phyloP scores from a whole-genome alignment of 257 asterid species.

The Solanum sejunctum region DNA sequence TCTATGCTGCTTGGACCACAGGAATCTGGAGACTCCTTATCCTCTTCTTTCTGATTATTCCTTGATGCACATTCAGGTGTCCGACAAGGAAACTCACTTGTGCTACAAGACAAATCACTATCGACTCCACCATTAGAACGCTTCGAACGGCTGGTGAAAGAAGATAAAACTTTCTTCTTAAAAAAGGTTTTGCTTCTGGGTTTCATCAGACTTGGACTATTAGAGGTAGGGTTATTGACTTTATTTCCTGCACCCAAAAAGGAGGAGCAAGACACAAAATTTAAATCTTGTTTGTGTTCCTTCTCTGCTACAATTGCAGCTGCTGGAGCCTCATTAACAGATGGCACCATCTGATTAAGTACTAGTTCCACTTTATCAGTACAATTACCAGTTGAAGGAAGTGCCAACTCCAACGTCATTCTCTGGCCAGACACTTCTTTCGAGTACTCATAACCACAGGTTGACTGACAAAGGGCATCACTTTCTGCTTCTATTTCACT shows the following conservation, averaged over 20 bases:
- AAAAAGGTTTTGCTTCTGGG: constrained; percentile 30
- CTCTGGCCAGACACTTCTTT: constrained; percentile 10
- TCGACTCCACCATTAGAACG: not conserved
- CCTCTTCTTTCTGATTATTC: constrained; percentile 13
- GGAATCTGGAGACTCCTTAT: constrained; percentile 20
- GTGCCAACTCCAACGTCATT: constrained; percentile 2
- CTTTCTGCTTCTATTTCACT: not conserved
- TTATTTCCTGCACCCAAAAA: not conserved
- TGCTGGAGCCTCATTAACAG: not conserved
- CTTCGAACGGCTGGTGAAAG: constrained; percentile 9
- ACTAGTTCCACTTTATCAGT: not conserved
- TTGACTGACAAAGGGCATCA: not conserved
- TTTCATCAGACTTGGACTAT: constrained; percentile 16
- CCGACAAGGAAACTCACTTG: not conserved
- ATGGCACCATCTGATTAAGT: not conserved
- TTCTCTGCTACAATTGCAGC: not conserved
- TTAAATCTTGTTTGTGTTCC: not conserved
- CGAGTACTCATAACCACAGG: not conserved
- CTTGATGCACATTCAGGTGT: constrained; percentile 15
- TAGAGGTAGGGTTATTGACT: constrained; percentile 11
- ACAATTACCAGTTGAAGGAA: constrained; percentile 5
- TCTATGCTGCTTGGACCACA: constrained; percentile 11
- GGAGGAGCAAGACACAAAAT: not conserved
- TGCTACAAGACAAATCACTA: not conserved
- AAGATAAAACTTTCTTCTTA: constrained; percentile 27